These are phyloP conservation scores for Antrodiella citrinella DNA, from an alignment of 768 basidiomycete genomes.

Conservation along the genomic window DNA sequence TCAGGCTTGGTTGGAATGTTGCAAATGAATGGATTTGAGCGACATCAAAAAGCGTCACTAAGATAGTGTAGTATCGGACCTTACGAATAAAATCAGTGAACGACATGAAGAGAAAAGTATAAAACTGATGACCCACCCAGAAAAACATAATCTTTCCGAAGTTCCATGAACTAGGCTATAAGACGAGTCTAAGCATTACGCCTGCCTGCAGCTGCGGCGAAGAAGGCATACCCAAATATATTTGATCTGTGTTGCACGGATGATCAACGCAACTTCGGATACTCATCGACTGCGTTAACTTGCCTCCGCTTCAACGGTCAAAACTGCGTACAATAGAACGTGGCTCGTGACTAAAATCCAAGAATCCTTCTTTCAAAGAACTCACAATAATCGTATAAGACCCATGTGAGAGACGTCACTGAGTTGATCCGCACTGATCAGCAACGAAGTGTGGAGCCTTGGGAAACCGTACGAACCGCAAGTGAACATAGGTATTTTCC, in stretches of 20 bases:
- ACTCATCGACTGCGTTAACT: too few species aligned
- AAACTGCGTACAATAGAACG: background rate
- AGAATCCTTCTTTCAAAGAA: too few species aligned
- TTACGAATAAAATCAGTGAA: constrained; percentile 10
- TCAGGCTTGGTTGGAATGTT: constrained; percentile 5
- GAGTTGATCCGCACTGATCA: too few species aligned
- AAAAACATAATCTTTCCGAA: background rate
- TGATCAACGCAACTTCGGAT: too few species aligned
- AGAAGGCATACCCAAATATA: background rate
- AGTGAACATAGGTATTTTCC: background rate
- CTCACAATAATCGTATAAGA: background rate
- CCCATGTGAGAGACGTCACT: background rate
- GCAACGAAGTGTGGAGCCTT: too few species aligned
- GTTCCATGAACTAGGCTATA: background rate
- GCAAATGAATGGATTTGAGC: constrained; percentile 31
- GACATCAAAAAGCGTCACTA: constrained; percentile 35
- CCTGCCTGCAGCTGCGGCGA: too few species aligned
- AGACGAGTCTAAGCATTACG: background rate
- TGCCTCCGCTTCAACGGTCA: background rate
- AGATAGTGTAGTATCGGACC: constrained; percentile 42
- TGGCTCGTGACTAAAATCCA: background rate
- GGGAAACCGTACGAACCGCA: background rate
- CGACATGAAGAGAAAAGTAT: background rate
- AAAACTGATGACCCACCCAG: background rate
- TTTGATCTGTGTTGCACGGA: too few species aligned